Base-by-base conservation (phyloP, 805 yeast species). In the Wickerhamiella vanderwaltii region DNA sequence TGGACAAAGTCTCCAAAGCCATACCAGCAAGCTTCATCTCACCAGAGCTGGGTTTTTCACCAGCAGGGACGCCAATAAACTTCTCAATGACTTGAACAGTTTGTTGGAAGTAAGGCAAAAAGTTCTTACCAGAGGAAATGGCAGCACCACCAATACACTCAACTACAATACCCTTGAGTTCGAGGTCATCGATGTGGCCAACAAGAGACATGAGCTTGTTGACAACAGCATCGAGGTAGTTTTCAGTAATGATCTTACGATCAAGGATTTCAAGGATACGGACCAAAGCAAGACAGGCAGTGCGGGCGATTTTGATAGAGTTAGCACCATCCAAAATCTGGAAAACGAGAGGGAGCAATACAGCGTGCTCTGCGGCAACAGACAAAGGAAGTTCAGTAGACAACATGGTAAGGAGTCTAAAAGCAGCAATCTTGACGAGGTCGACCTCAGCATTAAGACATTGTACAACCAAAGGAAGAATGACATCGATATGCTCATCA, bases 141-240 rank as follows among this genome's bases (percentile, higher is more conserved):
- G 98, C 97, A 46, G 95, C 84, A 29, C 97, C 87, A 43, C 97
- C 97, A 59, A 91, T 83, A 29, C 96, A 95, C 41, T 94, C 82
- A 46, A 91, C 95, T 13, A 66, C 60, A 12, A 93, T 73, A 17
- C 87, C 79, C 56, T 62, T 63, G 43, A 65, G 55, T 17, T 54
- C 49, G 29, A 56, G 46, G 28, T 79, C 71, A 51, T 76, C 71
- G 37, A 93, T 83, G 48, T 72, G 68, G 53, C 75, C 79, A 54
- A 88, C 72, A 82, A 91, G 80, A 45, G 72, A 75, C 68, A 87
- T 76, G 51, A 91, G 71, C 56, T 87, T 82, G 63, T 82, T 81
- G 82, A 87, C 86, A 60, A 91, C 73, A 39, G 94, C 88, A 51
- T 78, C 91, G 55, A 91, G 66, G 64, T 87, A 91, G 49, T 70